phyloP scores from a whole-genome alignment of 169 alveolate genomes.

The Besnoitia besnoiti region DNA sequence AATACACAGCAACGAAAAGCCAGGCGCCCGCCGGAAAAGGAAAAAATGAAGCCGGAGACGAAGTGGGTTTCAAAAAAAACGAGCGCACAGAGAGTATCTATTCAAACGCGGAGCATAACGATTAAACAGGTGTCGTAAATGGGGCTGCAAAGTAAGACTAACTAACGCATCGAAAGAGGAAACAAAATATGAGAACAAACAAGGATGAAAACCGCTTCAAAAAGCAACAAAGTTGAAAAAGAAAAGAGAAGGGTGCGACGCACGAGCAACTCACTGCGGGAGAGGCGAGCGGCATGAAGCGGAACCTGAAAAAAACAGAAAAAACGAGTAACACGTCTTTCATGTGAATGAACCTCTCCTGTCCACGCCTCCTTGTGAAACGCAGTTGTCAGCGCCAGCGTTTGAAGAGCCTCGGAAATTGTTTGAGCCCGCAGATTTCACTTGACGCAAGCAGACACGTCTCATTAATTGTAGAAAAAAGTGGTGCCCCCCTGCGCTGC shows the following conservation, averaged over 20 bases:
- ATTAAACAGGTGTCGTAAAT: too few species aligned
- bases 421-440: too few species aligned
- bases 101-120: background rate
- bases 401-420: too few species aligned
- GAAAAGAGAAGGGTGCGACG: background rate
- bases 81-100: background rate
- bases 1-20: background rate
- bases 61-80: background rate
- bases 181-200: background rate
- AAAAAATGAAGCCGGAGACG: too few species aligned
- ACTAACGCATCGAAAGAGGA: background rate
- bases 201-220: background rate
- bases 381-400: too few species aligned
- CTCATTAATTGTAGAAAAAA: too few species aligned
- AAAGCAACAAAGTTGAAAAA: background rate
- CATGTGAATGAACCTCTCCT: too few species aligned
- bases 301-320: background rate
- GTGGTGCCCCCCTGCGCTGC: too few species aligned
- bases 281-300: constrained; percentile 11
- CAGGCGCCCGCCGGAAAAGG: background rate
- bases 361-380: too few species aligned
- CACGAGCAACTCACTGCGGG: background rate
- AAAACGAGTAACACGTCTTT: background rate
- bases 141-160: background rate
- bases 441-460: too few species aligned